Evolutionary conservation across 805 yeast genomes (phyloP).

Genomic region (Candida sonorensis): DNA sequence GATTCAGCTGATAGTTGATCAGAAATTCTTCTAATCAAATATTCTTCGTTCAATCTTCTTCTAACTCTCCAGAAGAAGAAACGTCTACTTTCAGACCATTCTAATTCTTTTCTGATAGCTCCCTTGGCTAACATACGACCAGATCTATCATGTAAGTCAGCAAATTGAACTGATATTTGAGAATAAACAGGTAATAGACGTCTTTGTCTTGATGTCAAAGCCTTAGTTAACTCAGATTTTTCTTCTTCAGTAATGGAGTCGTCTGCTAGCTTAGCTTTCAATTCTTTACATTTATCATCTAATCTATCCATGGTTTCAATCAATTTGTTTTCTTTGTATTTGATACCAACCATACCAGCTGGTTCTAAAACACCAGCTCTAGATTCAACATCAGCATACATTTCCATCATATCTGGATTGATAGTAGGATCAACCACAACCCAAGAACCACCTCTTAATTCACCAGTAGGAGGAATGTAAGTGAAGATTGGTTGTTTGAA

Average conservation of each 20-base stretch:
- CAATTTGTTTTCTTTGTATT: slow-evolving; percentile 90
- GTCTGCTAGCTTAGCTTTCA: slow-evolving; percentile 54
- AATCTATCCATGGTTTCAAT: slow-evolving; percentile 87
- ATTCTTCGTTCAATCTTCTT: slow-evolving; percentile 91
- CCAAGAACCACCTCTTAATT: slow-evolving; percentile 99
- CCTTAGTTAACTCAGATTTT: slow-evolving; percentile 53
- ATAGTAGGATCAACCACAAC: slow-evolving; percentile 99
- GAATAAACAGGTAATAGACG: slow-evolving; percentile 78
- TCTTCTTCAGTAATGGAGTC: slow-evolving; percentile 53
- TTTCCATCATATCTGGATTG: slow-evolving; percentile 96
- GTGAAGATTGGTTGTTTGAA: slow-evolving; percentile 96
- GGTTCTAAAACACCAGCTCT: slow-evolving; percentile 99
- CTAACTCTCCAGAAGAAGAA: slow-evolving; percentile 98
- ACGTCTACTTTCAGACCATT: slow-evolving; percentile 86
- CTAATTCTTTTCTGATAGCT: slow-evolving; percentile 74
- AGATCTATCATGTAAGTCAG: slow-evolving; percentile 95
- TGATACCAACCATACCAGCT: slow-evolving; percentile 98
- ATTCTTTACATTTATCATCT: slow-evolving; percentile 65
- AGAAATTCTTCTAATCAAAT: slow-evolving; percentile 67
- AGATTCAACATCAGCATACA: slow-evolving; percentile 95
- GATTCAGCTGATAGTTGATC: slow-evolving; percentile 43
- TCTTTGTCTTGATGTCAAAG: slow-evolving; percentile 74
- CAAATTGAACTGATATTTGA: slow-evolving; percentile 92
- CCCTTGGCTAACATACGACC: slow-evolving; percentile 97
- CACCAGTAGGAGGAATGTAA: slow-evolving; percentile 97